phyloP scores from a whole-genome alignment of 208 protist species.

The Angomonas deanei region DNA sequence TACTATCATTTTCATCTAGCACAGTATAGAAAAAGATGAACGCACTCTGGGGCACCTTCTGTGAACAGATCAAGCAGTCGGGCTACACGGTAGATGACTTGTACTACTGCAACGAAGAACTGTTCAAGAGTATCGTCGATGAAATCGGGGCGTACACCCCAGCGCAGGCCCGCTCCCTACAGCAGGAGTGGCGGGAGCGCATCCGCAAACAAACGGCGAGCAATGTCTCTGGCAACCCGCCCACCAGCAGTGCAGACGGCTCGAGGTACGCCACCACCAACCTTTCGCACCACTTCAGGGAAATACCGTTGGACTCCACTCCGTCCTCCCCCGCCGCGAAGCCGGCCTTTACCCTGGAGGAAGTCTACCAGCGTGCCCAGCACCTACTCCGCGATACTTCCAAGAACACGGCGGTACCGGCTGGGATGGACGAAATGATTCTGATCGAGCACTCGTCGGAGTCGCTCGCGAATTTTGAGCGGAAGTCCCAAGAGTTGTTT shows the following conservation, averaged over 20 bases:
- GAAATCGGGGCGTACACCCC: conserved; percentile 52
- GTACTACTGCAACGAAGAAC: conserved; percentile 44
- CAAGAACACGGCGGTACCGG: neutral
- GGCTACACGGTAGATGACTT: conserved; percentile 64
- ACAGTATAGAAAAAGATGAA: neutral
- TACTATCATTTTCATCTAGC: neutral
- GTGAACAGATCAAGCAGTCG: conserved; percentile 30
- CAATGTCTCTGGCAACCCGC: neutral
- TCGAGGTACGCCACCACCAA: neutral
- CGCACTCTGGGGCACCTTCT: conserved; percentile 42
- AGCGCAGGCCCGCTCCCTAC: conserved; percentile 35
- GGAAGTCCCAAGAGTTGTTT: neutral
- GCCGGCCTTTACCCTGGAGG: neutral
- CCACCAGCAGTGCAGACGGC: neutral
- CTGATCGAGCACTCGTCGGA: neutral
- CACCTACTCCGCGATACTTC: neutral
- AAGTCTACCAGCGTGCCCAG: neutral
- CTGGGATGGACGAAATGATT: neutral
- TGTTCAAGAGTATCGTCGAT: conserved; percentile 53
- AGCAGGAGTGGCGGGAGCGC: conserved; percentile 32
- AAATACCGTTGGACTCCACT: neutral
- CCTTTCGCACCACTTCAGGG: neutral
- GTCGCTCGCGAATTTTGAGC: neutral
- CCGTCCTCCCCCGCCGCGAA: neutral
- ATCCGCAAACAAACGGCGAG: neutral